These are phyloP conservation scores for Roridomyces roridus DNA, from an alignment of 768 basidiomycete genomes.

Conservation along the genomic window DNA sequence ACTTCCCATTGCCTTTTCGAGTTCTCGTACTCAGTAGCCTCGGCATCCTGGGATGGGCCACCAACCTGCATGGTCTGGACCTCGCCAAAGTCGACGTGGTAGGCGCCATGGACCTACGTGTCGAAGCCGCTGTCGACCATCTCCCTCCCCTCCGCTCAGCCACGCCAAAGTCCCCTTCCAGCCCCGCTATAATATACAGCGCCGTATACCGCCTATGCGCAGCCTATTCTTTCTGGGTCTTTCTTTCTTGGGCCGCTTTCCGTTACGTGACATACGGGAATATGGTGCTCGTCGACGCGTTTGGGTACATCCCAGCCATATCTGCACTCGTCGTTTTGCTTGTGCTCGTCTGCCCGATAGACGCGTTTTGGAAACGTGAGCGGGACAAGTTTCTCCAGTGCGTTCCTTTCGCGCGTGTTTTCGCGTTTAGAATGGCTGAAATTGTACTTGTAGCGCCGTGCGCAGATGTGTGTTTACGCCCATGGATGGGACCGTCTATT, in stretches of 20 bases:
- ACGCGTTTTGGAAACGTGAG: conserved; percentile 70
- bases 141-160: conserved; percentile 34
- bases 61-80: conserved; percentile 87
- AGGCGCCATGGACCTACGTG: conserved; percentile 69
- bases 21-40: conserved; percentile 80
- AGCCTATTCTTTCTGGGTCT: conserved; percentile 65
- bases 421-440: conserved; percentile 1
- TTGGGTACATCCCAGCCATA: conserved; percentile 77
- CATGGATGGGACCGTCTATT: conserved; percentile 68
- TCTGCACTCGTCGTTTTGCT: conserved; percentile 64
- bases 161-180: conserved; percentile 40
- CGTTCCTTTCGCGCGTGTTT: conserved; percentile 37
- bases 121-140: conserved; percentile 35
- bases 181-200: conserved; percentile 53
- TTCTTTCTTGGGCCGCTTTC: conserved; percentile 74
- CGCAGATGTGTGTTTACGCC: conserved; percentile 78
- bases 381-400: conserved; percentile 82
- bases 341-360: conserved; percentile 69
- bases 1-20: conserved; percentile 92
- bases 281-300: conserved; percentile 67
- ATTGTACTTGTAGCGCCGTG: conserved; percentile 57
- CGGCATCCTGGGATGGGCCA: conserved; percentile 90
- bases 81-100: conserved; percentile 76
- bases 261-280: conserved; percentile 64
- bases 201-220: conserved; percentile 73